Evolutionary conservation across 768 basidiomycete species (phyloP).

Genomic region (Pleurotus tuoliensis): DNA sequence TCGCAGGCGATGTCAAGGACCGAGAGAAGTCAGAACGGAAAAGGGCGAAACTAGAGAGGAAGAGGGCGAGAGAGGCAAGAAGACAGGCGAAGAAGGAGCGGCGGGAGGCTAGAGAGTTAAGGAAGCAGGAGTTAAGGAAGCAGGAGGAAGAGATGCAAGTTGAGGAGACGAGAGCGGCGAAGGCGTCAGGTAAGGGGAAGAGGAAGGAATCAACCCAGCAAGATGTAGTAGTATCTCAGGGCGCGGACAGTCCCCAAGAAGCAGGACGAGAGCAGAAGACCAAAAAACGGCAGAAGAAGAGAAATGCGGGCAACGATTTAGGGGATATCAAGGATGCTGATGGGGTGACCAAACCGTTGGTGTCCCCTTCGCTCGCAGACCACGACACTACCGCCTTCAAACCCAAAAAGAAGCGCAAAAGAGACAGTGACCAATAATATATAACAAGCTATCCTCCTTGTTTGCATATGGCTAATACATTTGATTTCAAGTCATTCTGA

Average conservation of each 20-base stretch:
- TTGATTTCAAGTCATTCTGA: no score
- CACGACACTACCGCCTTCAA: no score
- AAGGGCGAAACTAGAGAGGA: constrained; percentile 5
- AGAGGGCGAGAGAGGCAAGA: constrained; percentile 1
- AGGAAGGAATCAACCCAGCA: neutral
- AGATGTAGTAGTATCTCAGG: no score
- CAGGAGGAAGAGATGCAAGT: neutral
- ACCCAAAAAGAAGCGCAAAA: neutral
- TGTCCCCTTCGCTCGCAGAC: no score
- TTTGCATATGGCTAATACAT: no score
- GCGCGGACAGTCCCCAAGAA: no score
- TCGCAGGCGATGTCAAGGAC: no score
- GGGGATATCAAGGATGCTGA: no score
- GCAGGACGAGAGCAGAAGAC: no score
- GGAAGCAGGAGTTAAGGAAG: neutral
- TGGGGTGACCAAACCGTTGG: no score
- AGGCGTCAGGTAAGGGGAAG: constrained; percentile 11
- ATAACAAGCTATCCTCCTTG: neutral
- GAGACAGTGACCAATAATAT: neutral
- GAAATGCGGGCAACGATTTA: no score
- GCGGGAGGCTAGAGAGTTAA: constrained; percentile 6
- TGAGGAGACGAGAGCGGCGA: neutral
- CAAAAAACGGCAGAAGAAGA: no score
- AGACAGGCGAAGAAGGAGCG: constrained; percentile 9
- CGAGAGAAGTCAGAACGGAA: neutral